phyloP scores from a whole-genome alignment of 768 basidiomycete genomes.

The Mycena sanguinolenta region DNA sequence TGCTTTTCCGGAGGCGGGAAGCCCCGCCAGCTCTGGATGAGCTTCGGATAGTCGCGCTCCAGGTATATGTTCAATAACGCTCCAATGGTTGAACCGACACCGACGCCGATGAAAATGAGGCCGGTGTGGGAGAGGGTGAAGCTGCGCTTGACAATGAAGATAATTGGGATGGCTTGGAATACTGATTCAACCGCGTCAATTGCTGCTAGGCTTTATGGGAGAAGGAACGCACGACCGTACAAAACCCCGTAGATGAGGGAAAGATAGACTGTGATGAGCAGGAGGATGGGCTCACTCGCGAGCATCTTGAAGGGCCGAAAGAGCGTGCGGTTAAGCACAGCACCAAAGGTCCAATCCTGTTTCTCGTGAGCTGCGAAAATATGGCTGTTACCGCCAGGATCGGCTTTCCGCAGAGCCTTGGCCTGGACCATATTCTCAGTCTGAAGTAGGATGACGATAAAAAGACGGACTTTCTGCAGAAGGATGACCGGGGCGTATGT shows the following conservation, averaged over 20 bases:
- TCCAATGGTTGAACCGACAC: constrained; percentile 63
- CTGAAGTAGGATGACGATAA: not conserved
- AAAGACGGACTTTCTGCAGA: constrained; percentile 51
- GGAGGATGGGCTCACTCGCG: constrained; percentile 70
- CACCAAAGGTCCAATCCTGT: constrained; percentile 64
- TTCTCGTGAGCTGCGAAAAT: constrained; percentile 72
- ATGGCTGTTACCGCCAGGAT: constrained; percentile 58
- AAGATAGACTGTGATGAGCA: constrained; percentile 72
- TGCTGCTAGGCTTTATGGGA: not conserved
- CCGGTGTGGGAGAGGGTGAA: constrained; percentile 58
- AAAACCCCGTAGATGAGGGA: constrained; percentile 72
- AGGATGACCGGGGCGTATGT: constrained; percentile 77
- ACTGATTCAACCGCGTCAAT: constrained; percentile 50
- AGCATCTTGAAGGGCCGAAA: constrained; percentile 75
- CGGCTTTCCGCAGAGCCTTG: constrained; percentile 59
- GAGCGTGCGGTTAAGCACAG: constrained; percentile 69
- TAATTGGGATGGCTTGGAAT: constrained; percentile 69
- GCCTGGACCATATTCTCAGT: constrained; percentile 46
- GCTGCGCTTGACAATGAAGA: constrained; percentile 54
- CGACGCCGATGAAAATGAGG: constrained; percentile 69
- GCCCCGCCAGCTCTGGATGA: constrained; percentile 61
- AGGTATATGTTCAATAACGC: constrained; percentile 55
- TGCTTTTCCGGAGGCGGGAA: constrained; percentile 75
- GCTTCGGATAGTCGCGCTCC: constrained; percentile 55
- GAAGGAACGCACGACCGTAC: constrained; percentile 62